phyloP scores from a whole-genome alignment of 2,329 filamentous ascomycete genomes.

The Exutisphaerella laricina region DNA sequence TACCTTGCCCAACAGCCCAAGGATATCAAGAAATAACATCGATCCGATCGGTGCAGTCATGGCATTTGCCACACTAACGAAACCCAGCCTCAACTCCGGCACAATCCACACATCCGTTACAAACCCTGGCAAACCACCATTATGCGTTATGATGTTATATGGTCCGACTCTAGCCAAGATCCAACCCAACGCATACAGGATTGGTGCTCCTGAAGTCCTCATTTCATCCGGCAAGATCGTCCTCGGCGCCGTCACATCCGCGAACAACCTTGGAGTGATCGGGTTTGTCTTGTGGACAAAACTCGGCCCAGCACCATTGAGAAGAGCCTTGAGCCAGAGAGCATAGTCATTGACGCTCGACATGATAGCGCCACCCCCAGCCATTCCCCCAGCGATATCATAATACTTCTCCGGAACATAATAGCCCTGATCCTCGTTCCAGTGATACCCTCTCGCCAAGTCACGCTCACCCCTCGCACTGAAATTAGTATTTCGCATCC shows the following conservation, averaged over 20 bases:
- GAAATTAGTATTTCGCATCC: conserved; percentile 42
- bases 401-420: conserved; percentile 12
- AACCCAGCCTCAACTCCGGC: conserved; percentile 26
- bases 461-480: conserved; percentile 22
- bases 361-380: conserved; percentile 19
- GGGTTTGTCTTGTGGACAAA: not conserved
- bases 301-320: conserved; percentile 1
- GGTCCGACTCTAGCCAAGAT: conserved; percentile 28
- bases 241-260: conserved; percentile 25
- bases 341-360: conserved; percentile 16
- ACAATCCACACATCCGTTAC: conserved; percentile 26
- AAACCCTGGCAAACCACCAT: conserved; percentile 28
- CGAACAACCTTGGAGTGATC: not conserved
- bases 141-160: conserved; percentile 27
- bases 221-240: conserved; percentile 31
- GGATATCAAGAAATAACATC: conserved; percentile 1
- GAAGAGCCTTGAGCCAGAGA: conserved; percentile 13
- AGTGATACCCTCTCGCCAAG: conserved; percentile 23
- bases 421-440: conserved; percentile 6
- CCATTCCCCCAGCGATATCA: conserved; percentile 8
- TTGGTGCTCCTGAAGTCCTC: conserved; percentile 37
- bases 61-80: conserved; percentile 33
- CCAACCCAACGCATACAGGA: conserved; percentile 28
- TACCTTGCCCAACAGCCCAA: not conserved
- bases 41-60: not conserved